Percentiles rank a stretch among this genome's conserved stretches.
phyloP scores from a whole-genome alignment of 495 filamentous ascomycete genomes.

The Annulohypoxylon bovei region DNA sequence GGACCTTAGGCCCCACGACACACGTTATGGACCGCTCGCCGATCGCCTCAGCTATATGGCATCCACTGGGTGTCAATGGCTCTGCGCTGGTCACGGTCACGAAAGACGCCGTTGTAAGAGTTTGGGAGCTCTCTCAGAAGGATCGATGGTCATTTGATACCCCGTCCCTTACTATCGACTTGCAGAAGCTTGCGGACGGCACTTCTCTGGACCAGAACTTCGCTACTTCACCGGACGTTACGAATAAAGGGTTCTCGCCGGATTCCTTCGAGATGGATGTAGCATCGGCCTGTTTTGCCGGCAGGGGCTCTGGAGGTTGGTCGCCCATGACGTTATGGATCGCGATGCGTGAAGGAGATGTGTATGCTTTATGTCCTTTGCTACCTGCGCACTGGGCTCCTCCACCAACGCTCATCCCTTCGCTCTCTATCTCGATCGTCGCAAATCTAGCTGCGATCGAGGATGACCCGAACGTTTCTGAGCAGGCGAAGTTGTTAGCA shows the following conservation, averaged over 20 bases:
- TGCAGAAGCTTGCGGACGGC: slow-evolving; percentile 83
- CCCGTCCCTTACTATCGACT: slow-evolving; percentile 81
- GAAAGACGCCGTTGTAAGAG: slow-evolving; percentile 80
- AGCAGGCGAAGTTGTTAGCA: slow-evolving; percentile 67
- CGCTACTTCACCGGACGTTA: slow-evolving; percentile 71
- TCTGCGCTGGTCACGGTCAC: slow-evolving; percentile 85
- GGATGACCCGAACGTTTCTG: slow-evolving; percentile 63
- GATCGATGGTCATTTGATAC: slow-evolving; percentile 86
- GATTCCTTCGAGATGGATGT: slow-evolving; percentile 89
- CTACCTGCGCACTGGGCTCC: slow-evolving; percentile 84
- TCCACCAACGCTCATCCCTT: slow-evolving; percentile 77
- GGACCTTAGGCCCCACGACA: slow-evolving; percentile 85
- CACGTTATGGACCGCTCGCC: slow-evolving; percentile 85
- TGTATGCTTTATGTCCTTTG: slow-evolving; percentile 90
- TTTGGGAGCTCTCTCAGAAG: slow-evolving; percentile 84
- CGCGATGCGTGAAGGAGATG: slow-evolving; percentile 85
- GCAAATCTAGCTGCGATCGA: slow-evolving; percentile 69
- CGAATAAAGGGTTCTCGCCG: slow-evolving; percentile 82
- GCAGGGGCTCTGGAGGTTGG: slow-evolving; percentile 81
- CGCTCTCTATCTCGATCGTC: slow-evolving; percentile 77
- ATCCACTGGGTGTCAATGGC: slow-evolving; percentile 79
- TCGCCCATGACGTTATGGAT: slow-evolving; percentile 92
- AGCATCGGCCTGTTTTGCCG: slow-evolving; percentile 83
- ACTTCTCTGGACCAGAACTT: slow-evolving; percentile 80
- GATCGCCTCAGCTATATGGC: slow-evolving; percentile 82